Percentiles rank a stretch among this genome's conserved stretches.
Conservation (phyloP, 78 protist genomes). For the Salpingoeca rosetta region DNA sequence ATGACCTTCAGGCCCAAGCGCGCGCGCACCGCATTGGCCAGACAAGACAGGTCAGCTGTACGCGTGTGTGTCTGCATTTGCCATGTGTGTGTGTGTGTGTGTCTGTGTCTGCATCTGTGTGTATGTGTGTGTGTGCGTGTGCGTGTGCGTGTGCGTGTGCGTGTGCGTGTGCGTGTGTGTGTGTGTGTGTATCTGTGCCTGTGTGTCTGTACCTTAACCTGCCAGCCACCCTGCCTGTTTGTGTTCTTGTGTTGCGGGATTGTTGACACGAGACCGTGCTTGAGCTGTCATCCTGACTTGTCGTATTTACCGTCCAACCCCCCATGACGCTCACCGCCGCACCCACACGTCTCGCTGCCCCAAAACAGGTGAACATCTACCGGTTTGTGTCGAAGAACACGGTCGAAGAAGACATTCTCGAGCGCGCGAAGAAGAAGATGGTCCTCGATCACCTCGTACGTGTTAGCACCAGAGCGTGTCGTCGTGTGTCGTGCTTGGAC, state of each 20-base stretch:
- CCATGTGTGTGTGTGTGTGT: neutral
- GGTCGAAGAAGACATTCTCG: constrained; percentile 38
- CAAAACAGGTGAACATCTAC: constrained; percentile 58
- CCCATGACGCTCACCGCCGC: too few species aligned
- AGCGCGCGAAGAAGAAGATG: constrained; percentile 42
- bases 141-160: neutral
- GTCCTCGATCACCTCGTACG: constrained; percentile 36
- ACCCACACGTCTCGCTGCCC: too few species aligned
- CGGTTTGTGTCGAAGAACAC: constrained; percentile 40
- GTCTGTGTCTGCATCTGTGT: too few species aligned
- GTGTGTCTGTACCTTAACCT: too few species aligned
- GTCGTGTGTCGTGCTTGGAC: too few species aligned
- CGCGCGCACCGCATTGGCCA: constrained; percentile 92
- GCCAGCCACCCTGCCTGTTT: neutral
- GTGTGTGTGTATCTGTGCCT: too few species aligned
- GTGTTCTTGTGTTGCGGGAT: too few species aligned
- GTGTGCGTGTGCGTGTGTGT: neutral
- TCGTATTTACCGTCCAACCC: too few species aligned
- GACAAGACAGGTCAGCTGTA: constrained; percentile 21
- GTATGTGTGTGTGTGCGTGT: neutral
- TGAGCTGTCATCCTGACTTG: too few species aligned
- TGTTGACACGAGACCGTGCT: too few species aligned
- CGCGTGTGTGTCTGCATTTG: neutral
- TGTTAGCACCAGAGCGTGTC: too few species aligned
- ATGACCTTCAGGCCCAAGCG: constrained; percentile 51